Percentiles rank a stretch among this genome's conserved stretches.
These are phyloP conservation scores for Fusarium redolens DNA, from an alignment of 2,329 filamentous ascomycete species.

Conservation along the genomic window DNA sequence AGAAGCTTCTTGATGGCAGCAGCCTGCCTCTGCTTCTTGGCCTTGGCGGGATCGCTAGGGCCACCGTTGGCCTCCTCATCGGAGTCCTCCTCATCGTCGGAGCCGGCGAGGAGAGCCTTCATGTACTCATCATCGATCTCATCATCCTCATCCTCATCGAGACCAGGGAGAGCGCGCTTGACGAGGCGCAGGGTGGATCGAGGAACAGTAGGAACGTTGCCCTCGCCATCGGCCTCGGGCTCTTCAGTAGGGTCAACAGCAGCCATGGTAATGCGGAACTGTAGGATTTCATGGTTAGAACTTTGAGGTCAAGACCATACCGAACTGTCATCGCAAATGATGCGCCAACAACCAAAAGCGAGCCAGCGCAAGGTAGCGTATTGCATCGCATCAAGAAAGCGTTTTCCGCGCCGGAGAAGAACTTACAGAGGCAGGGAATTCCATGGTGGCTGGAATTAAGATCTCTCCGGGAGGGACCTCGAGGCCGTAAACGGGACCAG, in stretches of 20 bases:
- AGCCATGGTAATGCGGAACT: constrained; percentile 99
- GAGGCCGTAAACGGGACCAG: constrained; percentile 90
- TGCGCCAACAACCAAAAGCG: not conserved
- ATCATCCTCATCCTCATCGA: constrained; percentile 69
- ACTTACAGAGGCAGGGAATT: constrained; percentile 87
- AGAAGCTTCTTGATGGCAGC: constrained; percentile 83
- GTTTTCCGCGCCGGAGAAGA: constrained; percentile 1
- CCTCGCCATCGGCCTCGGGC: constrained; percentile 72
- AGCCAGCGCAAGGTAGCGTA: not conserved
- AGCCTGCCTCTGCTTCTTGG: constrained; percentile 84
- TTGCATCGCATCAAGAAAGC: not conserved
- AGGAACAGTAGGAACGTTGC: constrained; percentile 70
- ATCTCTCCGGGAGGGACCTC: constrained; percentile 88
- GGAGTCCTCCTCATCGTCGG: constrained; percentile 65
- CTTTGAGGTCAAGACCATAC: not conserved
- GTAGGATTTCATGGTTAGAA: constrained; percentile 38
- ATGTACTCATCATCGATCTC: constrained; percentile 76
- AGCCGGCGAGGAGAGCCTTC: constrained; percentile 61
- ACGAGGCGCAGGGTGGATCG: constrained; percentile 93
- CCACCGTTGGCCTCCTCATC: constrained; percentile 80
- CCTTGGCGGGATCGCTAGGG: constrained; percentile 90
- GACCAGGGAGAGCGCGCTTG: constrained; percentile 72
- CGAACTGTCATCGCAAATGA: constrained; percentile 22
- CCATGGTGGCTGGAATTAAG: constrained; percentile 80
- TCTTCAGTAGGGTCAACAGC: constrained; percentile 90